Evolutionary conservation across 139 green algal species (phyloP).

Genomic region (Chlamydomonas eustigma): DNA sequence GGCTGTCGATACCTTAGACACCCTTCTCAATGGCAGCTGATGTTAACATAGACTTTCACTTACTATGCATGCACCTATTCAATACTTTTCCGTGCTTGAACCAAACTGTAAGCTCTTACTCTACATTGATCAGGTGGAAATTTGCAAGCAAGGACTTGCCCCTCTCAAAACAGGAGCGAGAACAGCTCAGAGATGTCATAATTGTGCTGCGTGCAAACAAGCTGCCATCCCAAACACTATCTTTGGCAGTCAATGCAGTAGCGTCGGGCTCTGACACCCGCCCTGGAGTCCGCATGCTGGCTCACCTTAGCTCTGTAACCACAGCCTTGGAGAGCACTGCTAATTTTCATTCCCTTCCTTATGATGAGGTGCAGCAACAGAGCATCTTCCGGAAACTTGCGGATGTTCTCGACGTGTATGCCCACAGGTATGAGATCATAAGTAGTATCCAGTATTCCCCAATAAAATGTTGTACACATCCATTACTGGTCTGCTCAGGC

Average conservation of each 20-base stretch:
- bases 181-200: background rate
- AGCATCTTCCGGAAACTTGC: background rate
- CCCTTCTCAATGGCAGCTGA: too few species aligned
- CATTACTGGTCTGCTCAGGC: too few species aligned
- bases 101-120: background rate
- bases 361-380: background rate
- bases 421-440: too few species aligned
- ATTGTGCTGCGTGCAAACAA: background rate
- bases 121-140: background rate
- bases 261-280: constrained; percentile 1
- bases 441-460: too few species aligned
- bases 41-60: too few species aligned
- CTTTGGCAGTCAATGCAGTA: background rate
- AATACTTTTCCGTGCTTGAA: too few species aligned
- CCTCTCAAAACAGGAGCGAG: background rate
- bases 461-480: too few species aligned
- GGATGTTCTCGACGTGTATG: background rate
- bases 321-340: background rate
- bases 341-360: background rate
- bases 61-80: too few species aligned
- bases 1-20: too few species aligned
- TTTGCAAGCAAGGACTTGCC: background rate
- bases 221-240: background rate
- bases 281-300: background rate
- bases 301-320: background rate